Evolutionary conservation across 352 stramenopile species (phyloP), one percentile per base, ranked within the genome.

Genomic region (Phytophthora pini): DNA sequence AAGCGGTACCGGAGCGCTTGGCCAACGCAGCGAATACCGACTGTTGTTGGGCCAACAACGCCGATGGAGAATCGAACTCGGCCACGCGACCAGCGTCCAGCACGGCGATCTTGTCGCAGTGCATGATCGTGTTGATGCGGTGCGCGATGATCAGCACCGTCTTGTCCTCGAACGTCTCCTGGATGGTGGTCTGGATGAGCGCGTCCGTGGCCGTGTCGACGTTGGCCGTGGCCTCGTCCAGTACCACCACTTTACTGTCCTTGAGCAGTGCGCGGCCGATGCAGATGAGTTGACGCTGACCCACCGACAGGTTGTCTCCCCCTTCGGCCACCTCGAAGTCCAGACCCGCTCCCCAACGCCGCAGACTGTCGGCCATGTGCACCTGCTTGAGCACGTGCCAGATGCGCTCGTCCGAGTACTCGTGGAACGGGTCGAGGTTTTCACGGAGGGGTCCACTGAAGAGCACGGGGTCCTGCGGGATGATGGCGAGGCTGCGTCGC

Each of bases 171-270:
- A 98, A 98, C 44, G 97, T 92, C 47, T 92, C 57, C 45, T 95
- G 75, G 65, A 98, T 96, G n/a, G 87, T 92, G 5, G 61, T 61
- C 61, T 70, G 5, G 58, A 81, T 77, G 17, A 79, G 58, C 4
- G 48, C 49, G 45, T 98, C 92, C 15, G 74, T 90, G 22, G 74
- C 72, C 2, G 59, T 67, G 53, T 95, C 89, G 32, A 95, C 82
- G 24, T 80, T 91, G 20, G 88, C 87, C 6, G 97, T 99, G 3
- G 96, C 97, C 76, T 99, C 97, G 59, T 99, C 97, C 78, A 99
- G 88, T 13, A 99, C 72, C 12, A 99, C 74, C 38, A 99, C 94
- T 49, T 79, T 76, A 48, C 88, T 94, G 46, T 97, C 80, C 22
- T 87, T 80, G 10, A 99, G 72, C 55, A 99, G 70, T 7, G 97